phyloP scores from a whole-genome alignment of 2,329 filamentous ascomycete species.

The Botrytis fragariae region DNA sequence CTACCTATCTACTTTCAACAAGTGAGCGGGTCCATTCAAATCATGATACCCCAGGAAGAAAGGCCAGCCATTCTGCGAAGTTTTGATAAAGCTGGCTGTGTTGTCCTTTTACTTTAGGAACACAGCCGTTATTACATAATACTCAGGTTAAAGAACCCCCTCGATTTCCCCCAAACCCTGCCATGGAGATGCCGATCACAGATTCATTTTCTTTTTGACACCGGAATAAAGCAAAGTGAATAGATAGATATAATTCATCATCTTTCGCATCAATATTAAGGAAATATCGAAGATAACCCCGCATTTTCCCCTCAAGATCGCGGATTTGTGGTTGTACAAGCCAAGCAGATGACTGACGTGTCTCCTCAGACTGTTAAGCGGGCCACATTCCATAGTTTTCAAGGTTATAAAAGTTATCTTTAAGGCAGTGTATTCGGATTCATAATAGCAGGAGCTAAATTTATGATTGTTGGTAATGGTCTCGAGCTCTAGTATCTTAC shows the following conservation, averaged over 20 bases:
- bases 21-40: too few species aligned
- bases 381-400: too few species aligned
- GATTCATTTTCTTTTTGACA: background rate
- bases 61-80: too few species aligned
- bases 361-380: too few species aligned
- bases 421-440: accelerated
- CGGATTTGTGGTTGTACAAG: background rate
- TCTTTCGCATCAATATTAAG: background rate
- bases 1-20: too few species aligned
- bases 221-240: background rate
- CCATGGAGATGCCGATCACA: background rate
- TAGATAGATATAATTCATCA: background rate
- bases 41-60: too few species aligned
- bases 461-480: background rate
- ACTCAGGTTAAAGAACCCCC: too few species aligned
- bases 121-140: background rate
- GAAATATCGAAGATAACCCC: too few species aligned
- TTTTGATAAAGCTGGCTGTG: too few species aligned
- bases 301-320: background rate
- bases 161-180: too few species aligned
- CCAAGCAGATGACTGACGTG: background rate
- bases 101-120: background rate
- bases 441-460: background rate
- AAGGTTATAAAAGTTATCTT: too few species aligned
- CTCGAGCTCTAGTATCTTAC: background rate